Percentiles rank a stretch among this genome's conserved stretches.
These are phyloP conservation scores for Conticribra guillardii DNA, from an alignment of 108 stramenopile genomes.

Conservation along the genomic window DNA sequence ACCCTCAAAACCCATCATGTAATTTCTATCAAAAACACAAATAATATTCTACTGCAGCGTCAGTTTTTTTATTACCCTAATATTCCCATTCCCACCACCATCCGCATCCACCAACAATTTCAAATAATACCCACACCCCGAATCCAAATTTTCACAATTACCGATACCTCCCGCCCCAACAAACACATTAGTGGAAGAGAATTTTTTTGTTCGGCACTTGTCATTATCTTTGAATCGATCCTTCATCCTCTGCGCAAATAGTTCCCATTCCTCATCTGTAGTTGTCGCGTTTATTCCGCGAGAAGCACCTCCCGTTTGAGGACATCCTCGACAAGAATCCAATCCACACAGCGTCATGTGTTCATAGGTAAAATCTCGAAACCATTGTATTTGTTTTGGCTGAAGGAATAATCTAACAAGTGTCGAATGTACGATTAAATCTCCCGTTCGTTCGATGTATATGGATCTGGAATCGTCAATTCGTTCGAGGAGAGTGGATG, in stretches of 20 bases:
- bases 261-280: neutral
- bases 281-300: neutral
- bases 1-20: too few species aligned
- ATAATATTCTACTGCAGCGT: too few species aligned
- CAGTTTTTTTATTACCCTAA: too few species aligned
- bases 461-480: slow-evolving; percentile 74
- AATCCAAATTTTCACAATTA: neutral
- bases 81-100: neutral
- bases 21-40: too few species aligned
- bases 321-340: neutral
- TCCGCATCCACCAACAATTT: neutral
- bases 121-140: neutral
- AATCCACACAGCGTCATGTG: slow-evolving; percentile 33
- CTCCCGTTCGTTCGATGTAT: slow-evolving; percentile 70
- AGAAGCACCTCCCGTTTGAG: neutral
- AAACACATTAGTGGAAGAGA: neutral
- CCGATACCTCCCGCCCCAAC: neutral
- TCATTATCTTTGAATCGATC: neutral
- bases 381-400: slow-evolving; percentile 69
- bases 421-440: slow-evolving; percentile 81
- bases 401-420: slow-evolving; percentile 66
- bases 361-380: slow-evolving; percentile 81
- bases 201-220: neutral
- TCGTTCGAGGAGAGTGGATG: slow-evolving; percentile 55
- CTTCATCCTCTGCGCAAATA: neutral